Conservation (phyloP, 2,329 filamentous ascomycete genomes). For the Paramyrothecium sp. region DNA sequence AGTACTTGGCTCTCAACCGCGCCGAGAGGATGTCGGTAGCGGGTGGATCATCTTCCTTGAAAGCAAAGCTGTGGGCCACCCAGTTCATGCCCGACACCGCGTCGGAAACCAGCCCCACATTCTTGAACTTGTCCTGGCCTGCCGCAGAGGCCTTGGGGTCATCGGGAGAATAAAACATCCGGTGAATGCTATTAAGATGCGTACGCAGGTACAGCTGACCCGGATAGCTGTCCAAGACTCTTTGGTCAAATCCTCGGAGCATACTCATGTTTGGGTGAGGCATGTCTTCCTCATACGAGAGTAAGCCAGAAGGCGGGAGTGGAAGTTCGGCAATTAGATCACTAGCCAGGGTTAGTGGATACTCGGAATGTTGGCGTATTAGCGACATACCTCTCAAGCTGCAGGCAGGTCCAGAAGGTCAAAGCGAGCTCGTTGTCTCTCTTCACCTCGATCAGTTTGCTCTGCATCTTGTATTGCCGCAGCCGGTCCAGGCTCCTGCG, state of each 20-base stretch:
- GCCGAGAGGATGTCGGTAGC: slow-evolving; percentile 76
- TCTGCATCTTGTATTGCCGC: slow-evolving; percentile 35
- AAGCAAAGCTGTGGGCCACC: slow-evolving; percentile 52
- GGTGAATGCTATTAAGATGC: slow-evolving; percentile 62
- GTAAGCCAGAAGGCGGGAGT: slow-evolving; percentile 58
- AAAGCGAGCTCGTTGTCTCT: slow-evolving; percentile 64
- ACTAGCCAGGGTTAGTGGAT: slow-evolving; percentile 41
- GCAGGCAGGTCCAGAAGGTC: slow-evolving; percentile 90
- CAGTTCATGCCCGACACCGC: slow-evolving; percentile 42
- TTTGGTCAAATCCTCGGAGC: slow-evolving; percentile 39
- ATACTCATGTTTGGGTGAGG: slow-evolving; percentile 60
- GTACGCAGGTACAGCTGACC: slow-evolving; percentile 65
- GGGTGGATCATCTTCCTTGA: slow-evolving; percentile 66
- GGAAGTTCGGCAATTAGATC: slow-evolving; percentile 88
- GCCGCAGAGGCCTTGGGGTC: slow-evolving; percentile 25
- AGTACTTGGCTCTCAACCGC: slow-evolving; percentile 88
- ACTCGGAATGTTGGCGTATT: background rate
- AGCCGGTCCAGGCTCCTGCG: slow-evolving; percentile 49
- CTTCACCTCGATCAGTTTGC: slow-evolving; percentile 38
- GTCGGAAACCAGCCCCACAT: slow-evolving; percentile 44
- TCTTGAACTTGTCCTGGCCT: slow-evolving; percentile 37
- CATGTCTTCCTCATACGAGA: slow-evolving; percentile 63
- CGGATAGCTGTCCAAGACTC: slow-evolving; percentile 58
- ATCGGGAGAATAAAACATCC: slow-evolving; percentile 50
- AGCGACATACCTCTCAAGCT: slow-evolving; percentile 73